These are phyloP conservation scores for Singerocomus inundabilis DNA, from an alignment of 1,284 basidiomycete species.

Conservation along the genomic window DNA sequence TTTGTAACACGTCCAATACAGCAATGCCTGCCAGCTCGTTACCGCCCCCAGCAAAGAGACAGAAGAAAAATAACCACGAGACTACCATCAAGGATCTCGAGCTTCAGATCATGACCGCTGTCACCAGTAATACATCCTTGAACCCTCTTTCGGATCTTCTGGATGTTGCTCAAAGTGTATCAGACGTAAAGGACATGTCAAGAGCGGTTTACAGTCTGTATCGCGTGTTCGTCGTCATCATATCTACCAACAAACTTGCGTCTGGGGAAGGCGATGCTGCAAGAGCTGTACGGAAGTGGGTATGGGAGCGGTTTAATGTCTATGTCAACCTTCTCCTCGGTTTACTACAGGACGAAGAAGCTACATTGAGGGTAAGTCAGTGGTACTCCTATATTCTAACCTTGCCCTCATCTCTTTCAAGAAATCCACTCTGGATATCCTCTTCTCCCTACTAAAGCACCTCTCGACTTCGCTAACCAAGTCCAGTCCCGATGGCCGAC, in stretches of 20 bases:
- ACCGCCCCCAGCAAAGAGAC: conserved; percentile 55
- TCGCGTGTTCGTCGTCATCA: conserved; percentile 70
- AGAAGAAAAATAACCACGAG: conserved; percentile 41
- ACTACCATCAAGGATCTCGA: conserved; percentile 49
- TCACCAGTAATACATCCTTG: conserved; percentile 58
- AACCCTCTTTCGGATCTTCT: conserved; percentile 82
- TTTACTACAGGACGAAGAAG: conserved; percentile 73
- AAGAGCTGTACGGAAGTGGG: conserved; percentile 72
- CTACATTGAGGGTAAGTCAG: conserved; percentile 51
- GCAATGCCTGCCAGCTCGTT: conserved; percentile 46
- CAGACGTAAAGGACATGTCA: conserved; percentile 57
- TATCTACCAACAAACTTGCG: conserved; percentile 58
- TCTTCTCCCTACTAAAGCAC: conserved; percentile 80
- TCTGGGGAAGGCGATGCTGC: conserved; percentile 49
- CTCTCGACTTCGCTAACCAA: conserved; percentile 66
- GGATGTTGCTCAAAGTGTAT: conserved; percentile 45
- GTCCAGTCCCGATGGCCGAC: conserved; percentile 36
- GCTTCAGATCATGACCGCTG: conserved; percentile 47
- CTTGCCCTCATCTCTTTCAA: conserved; percentile 32
- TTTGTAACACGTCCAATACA: no score
- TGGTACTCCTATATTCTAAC: neutral
- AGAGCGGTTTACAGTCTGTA: conserved; percentile 84
- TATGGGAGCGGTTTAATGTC: conserved; percentile 65
- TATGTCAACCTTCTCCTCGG: conserved; percentile 70
- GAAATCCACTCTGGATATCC: conserved; percentile 74